Conservation (phyloP, 1,139 yeast species). For the Suhomyces yuchorum region DNA sequence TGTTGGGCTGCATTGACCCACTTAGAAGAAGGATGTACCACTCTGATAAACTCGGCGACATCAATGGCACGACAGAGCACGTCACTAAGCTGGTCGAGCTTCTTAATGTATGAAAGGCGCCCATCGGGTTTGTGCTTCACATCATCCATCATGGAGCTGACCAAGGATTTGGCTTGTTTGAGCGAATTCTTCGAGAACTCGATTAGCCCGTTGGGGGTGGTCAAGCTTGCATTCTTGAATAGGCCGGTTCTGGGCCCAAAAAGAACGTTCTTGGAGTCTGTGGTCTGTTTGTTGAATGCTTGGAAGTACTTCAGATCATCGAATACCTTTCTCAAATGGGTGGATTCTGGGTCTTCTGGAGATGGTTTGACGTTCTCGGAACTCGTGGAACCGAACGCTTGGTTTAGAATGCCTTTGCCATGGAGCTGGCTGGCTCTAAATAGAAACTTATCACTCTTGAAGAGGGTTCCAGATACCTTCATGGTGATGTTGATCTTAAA, state of each 20-base stretch:
- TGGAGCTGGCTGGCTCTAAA: conserved; percentile 8
- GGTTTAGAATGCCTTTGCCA: conserved; percentile 2
- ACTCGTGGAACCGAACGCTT: not conserved
- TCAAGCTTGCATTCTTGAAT: conserved; percentile 69
- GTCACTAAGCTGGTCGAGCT: conserved; percentile 84
- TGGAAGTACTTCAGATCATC: conserved; percentile 49
- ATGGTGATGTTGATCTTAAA: conserved; percentile 6
- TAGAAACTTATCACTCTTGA: conserved; percentile 10
- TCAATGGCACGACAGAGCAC: conserved; percentile 90
- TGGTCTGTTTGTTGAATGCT: conserved; percentile 30
- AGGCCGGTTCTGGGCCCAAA: conserved; percentile 53
- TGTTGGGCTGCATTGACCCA: conserved; percentile 83
- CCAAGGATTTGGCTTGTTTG: conserved; percentile 61
- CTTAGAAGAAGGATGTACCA: conserved; percentile 74
- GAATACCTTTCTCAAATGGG: conserved; percentile 38
- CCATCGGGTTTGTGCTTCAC: conserved; percentile 45
- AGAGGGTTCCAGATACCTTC: conserved; percentile 11
- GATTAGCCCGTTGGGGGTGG: conserved; percentile 68
- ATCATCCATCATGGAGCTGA: conserved; percentile 54
- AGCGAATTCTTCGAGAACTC: conserved; percentile 69
- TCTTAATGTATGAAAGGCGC: conserved; percentile 55
- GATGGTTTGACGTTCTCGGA: not conserved
- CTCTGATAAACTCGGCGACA: conserved; percentile 88
- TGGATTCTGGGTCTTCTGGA: conserved; percentile 9
- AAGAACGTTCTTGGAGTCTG: conserved; percentile 15